These are phyloP conservation scores for Boletus rubescentipes DNA, from an alignment of 768 basidiomycete genomes.

Conservation along the genomic window DNA sequence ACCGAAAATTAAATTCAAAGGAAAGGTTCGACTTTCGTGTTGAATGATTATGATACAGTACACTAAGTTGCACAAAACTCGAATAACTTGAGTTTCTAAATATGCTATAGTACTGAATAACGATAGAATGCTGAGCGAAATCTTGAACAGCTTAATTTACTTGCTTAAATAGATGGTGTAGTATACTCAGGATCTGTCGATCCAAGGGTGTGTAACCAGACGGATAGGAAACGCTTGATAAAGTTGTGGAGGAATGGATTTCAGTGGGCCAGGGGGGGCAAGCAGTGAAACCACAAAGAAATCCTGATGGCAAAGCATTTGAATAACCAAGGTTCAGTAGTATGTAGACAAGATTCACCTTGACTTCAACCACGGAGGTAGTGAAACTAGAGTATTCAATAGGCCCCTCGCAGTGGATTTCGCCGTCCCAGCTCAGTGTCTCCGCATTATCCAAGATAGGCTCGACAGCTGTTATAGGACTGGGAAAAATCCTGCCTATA, in stretches of 20 bases:
- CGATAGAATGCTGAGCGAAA: constrained; percentile 1
- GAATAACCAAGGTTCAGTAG: neutral
- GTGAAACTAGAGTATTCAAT: constrained; percentile 49
- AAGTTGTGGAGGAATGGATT: constrained; percentile 36
- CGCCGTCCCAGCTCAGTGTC: constrained; percentile 63
- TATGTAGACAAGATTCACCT: constrained; percentile 36
- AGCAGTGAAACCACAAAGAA: constrained; percentile 53
- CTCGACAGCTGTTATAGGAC: constrained; percentile 39
- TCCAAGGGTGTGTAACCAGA: constrained; percentile 61
- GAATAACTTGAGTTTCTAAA: neutral
- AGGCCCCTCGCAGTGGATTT: constrained; percentile 41
- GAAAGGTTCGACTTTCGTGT: too few species aligned
- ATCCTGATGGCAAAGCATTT: constrained; percentile 42
- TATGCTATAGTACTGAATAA: constrained; percentile 3
- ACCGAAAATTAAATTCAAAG: too few species aligned
- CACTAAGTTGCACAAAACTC: too few species aligned
- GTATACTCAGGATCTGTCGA: constrained; percentile 25
- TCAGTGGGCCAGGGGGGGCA: constrained; percentile 35
- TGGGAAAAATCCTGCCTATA: constrained; percentile 41
- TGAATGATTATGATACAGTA: too few species aligned
- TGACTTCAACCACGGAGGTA: constrained; percentile 47
- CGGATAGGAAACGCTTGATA: constrained; percentile 56
- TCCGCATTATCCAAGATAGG: constrained; percentile 28
- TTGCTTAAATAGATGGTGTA: constrained; percentile 15
- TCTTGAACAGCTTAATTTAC: constrained; percentile 15